phyloP scores from a whole-genome alignment of 108 stramenopile genomes.

The Schizochytrium sp. region DNA sequence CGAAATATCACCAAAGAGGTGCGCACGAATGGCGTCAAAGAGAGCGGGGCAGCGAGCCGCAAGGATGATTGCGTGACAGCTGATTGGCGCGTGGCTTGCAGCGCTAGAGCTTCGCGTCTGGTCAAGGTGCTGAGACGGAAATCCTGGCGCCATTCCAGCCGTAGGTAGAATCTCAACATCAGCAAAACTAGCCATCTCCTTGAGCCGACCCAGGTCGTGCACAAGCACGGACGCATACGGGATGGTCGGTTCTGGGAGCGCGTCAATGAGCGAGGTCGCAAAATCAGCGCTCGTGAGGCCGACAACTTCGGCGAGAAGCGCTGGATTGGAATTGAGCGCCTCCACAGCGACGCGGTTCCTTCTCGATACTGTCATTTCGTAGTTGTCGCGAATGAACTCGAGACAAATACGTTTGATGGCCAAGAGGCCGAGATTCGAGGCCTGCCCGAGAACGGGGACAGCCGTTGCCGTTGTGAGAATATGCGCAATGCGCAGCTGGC shows the following conservation, averaged over 20 bases:
- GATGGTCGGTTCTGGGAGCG: not conserved
- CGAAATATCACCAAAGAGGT: not conserved
- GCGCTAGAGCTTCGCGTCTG: not conserved
- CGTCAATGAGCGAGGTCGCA: not conserved
- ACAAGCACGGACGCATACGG: not conserved
- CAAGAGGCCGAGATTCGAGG: not conserved
- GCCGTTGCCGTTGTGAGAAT: not conserved
- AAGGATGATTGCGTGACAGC: not conserved
- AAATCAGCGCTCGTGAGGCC: not conserved
- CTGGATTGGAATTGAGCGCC: not conserved
- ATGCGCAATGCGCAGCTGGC: not conserved
- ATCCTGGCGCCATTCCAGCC: not conserved
- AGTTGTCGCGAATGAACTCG: not conserved
- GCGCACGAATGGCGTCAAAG: not conserved
- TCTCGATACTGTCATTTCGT: not conserved
- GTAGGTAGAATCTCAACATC: not conserved
- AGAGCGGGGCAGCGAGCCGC: not conserved
- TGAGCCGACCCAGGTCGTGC: not conserved
- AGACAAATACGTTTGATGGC: not conserved
- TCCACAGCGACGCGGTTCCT: not conserved
- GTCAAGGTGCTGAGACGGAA: not conserved
- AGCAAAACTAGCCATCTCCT: not conserved
- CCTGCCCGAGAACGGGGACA: not conserved
- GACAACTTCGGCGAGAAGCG: not conserved
- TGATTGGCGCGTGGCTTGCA: not conserved